Conservation (phyloP, 805 yeast species). For the Candida caryicola region DNA sequence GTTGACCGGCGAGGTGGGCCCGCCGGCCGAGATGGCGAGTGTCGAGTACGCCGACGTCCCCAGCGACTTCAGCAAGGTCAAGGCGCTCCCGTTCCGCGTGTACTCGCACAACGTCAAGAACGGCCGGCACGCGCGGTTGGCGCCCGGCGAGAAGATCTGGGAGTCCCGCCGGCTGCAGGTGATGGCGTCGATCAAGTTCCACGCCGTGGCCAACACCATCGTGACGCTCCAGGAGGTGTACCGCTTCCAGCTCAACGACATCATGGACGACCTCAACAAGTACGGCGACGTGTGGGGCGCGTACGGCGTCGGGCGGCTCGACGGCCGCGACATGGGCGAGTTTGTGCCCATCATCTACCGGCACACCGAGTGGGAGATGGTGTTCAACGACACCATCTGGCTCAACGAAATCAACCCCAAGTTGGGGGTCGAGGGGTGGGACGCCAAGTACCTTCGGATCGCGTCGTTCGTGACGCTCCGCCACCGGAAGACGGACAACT, state of each 20-base stretch:
- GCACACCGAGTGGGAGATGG: conserved; percentile 15
- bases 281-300: conserved; percentile 14
- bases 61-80: conserved; percentile 10
- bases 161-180: conserved; percentile 15
- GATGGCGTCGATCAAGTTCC: conserved; percentile 16
- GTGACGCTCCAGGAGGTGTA: conserved; percentile 18
- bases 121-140: conserved; percentile 23
- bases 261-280: conserved; percentile 13
- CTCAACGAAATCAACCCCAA: conserved; percentile 13
- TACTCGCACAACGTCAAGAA: conserved; percentile 37
- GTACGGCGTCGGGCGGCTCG: conserved; percentile 16
- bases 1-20: too few species aligned
- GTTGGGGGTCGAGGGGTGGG: conserved; percentile 15
- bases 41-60: conserved; percentile 12
- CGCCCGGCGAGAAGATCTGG: conserved; percentile 29
- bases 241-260: conserved; percentile 16
- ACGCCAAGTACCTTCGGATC: conserved; percentile 18
- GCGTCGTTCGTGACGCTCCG: conserved; percentile 16
- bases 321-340: conserved; percentile 17
- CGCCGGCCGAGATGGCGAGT: too few species aligned
- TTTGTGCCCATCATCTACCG: conserved; percentile 17
- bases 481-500: conserved; percentile 9
- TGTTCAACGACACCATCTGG: conserved; percentile 17
- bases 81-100: conserved; percentile 25
- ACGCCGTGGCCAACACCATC: conserved; percentile 18